phyloP scores from a whole-genome alignment of 345 rosid species.

The Adansonia digitata region DNA sequence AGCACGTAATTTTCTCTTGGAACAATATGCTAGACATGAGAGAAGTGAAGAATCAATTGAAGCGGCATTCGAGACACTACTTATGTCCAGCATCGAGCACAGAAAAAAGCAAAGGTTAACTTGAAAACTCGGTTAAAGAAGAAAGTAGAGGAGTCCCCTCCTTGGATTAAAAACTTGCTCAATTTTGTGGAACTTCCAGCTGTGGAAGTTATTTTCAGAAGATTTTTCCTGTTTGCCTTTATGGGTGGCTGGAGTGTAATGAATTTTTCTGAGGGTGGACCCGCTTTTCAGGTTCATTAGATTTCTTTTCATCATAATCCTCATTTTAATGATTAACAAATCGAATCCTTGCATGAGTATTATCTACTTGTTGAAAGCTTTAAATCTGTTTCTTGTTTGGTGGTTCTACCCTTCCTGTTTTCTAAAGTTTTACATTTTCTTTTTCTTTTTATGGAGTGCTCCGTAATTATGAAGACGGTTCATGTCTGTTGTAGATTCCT shows the following conservation, averaged over 20 bases:
- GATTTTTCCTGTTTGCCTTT: constrained; percentile 91
- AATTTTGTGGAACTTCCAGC: constrained; percentile 86
- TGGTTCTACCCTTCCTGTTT: too few species aligned
- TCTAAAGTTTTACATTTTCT: too few species aligned
- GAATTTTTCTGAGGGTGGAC: constrained; percentile 97
- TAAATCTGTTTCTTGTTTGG: too few species aligned
- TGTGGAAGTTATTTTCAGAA: constrained; percentile 70
- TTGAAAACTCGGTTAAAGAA: constrained; percentile 77
- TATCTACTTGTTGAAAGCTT: too few species aligned
- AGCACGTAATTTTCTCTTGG: constrained; percentile 84
- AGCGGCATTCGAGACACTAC: constrained; percentile 90
- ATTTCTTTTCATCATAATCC: background rate
- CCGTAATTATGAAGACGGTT: too few species aligned
- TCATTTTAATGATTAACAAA: background rate
- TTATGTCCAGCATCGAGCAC: constrained; percentile 65
- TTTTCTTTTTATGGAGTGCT: too few species aligned
- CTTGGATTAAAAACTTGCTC: constrained; percentile 73
- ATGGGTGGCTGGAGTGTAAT: constrained; percentile 99
- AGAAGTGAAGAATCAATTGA: constrained; percentile 89
- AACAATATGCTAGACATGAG: constrained; percentile 88
- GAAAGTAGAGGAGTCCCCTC: constrained; percentile 95
- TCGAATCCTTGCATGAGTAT: background rate
- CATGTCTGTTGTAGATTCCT: too few species aligned
- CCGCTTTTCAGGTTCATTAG: constrained; percentile 86
- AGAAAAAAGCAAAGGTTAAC: constrained; percentile 86